These are phyloP conservation scores for Saccharum hybrid DNA, from an alignment of 202 grass and related monocot genomes.

Conservation along the genomic window DNA sequence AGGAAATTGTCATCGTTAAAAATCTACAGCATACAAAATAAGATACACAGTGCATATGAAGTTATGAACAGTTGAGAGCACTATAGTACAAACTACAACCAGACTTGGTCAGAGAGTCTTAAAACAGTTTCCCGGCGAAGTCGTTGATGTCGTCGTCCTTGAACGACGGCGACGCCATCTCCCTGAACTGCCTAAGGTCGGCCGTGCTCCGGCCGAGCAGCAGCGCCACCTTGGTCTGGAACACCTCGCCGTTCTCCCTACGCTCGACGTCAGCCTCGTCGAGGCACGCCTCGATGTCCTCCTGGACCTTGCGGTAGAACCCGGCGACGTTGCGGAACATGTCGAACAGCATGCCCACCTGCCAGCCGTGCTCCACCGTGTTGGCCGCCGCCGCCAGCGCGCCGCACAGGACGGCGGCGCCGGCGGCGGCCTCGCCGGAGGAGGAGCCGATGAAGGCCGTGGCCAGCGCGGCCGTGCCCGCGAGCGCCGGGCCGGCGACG, in stretches of 20 bases:
- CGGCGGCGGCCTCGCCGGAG: not conserved
- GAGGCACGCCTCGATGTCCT: slow-evolving; percentile 64
- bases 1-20: not conserved
- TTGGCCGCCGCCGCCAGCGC: slow-evolving; percentile 55
- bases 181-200: slow-evolving; percentile 47
- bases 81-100: not conserved
- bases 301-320: slow-evolving; percentile 57
- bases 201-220: slow-evolving; percentile 61
- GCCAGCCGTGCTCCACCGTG: slow-evolving; percentile 62
- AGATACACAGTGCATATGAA: not conserved
- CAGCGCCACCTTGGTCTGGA: slow-evolving; percentile 66
- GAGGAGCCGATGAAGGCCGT: slow-evolving; percentile 42
- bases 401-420: slow-evolving; percentile 38
- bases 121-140: slow-evolving; percentile 66
- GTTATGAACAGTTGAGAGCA: not conserved
- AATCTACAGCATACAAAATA: no score
- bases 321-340: slow-evolving; percentile 57
- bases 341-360: slow-evolving; percentile 82
- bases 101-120: not conserved
- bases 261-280: slow-evolving; percentile 47
- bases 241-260: slow-evolving; percentile 72
- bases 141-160: slow-evolving; percentile 56
- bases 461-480: slow-evolving; percentile 44
- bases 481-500: slow-evolving; percentile 41
- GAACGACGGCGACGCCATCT: slow-evolving; percentile 40